phyloP scores from a whole-genome alignment of 176 grass and related monocot species.

The Triticum turgidum region DNA sequence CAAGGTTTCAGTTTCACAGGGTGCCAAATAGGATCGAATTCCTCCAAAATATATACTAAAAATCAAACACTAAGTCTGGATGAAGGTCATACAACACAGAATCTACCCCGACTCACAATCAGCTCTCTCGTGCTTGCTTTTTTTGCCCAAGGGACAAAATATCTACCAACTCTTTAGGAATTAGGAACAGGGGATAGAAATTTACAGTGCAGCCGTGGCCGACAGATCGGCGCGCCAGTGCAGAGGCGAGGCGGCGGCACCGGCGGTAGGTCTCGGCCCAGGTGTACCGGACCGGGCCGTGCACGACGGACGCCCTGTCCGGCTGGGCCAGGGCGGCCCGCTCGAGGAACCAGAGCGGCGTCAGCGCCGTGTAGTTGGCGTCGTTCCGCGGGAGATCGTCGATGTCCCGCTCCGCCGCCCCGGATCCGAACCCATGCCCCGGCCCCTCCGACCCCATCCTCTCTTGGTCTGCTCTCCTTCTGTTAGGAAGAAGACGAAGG shows the following conservation, averaged over 20 bases:
- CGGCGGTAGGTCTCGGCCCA: slow-evolving; percentile 89
- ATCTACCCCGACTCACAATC: not conserved
- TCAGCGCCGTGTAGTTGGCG: slow-evolving; percentile 87
- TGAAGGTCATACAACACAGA: too few species aligned
- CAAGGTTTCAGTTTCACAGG: too few species aligned
- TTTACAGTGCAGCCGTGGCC: slow-evolving; percentile 61
- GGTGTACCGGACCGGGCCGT: slow-evolving; percentile 68
- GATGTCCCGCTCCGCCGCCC: slow-evolving; percentile 61
- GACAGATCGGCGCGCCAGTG: slow-evolving; percentile 64
- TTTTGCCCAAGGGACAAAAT: too few species aligned
- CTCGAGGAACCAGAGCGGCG: slow-evolving; percentile 95
- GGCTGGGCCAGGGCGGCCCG: slow-evolving; percentile 82
- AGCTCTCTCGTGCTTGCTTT: not conserved
- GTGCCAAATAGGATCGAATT: not conserved
- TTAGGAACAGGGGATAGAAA: not conserved
- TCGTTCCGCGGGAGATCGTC: slow-evolving; percentile 87
- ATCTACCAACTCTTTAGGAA: not conserved
- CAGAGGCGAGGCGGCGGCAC: slow-evolving; percentile 83
- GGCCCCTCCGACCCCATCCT: slow-evolving; percentile 33
- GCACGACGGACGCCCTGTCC: slow-evolving; percentile 58
- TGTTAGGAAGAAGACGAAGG: not conserved
- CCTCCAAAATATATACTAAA: not conserved
- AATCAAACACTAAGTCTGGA: not conserved
- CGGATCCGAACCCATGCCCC: not conserved
- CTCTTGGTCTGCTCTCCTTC: not conserved